These are phyloP conservation scores for Paecilomyces fulvus DNA, from an alignment of 2,329 filamentous ascomycete genomes.

Conservation along the genomic window DNA sequence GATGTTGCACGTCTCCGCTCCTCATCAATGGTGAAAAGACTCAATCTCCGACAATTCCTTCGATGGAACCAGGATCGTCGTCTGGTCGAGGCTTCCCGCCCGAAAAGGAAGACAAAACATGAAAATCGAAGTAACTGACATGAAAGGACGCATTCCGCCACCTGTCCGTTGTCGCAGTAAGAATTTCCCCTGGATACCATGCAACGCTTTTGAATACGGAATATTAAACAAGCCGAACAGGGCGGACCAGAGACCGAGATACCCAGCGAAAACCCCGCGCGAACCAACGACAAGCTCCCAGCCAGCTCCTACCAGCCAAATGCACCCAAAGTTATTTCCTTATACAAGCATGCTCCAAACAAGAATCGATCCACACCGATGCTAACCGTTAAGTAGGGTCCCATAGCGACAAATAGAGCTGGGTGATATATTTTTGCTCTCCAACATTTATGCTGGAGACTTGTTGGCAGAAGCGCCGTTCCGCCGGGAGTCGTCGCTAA, in stretches of 20 bases:
- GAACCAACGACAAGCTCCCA: constrained; percentile 34
- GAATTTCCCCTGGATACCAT: not conserved
- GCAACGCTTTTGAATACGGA: not conserved
- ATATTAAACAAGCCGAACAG: not conserved
- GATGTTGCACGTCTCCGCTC: constrained; percentile 14
- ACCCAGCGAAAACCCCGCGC: constrained; percentile 19
- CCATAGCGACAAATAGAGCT: constrained; percentile 28
- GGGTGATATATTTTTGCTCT: not conserved
- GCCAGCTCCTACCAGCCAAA: constrained; percentile 36
- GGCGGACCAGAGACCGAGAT: not conserved
- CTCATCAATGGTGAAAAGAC: not conserved
- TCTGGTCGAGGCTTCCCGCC: not conserved
- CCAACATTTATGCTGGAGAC: constrained; percentile 31
- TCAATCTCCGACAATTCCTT: not conserved
- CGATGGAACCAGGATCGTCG: not conserved
- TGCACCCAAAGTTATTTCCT: constrained; percentile 36
- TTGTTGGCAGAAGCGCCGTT: constrained; percentile 39
- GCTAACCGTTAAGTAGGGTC: constrained; percentile 27
- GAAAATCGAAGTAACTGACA: not conserved
- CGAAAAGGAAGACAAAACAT: not conserved
- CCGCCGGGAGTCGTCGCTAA: constrained; percentile 40
- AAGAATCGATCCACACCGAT: constrained; percentile 30
- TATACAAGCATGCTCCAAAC: constrained; percentile 35
- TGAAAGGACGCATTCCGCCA: not conserved
- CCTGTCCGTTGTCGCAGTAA: not conserved